A percentile compares a stretch with the other conserved stretches of the same genome.
These are phyloP conservation scores for Trichoderma orchidacearum DNA, from an alignment of 495 filamentous ascomycete genomes.

Conservation along the genomic window DNA sequence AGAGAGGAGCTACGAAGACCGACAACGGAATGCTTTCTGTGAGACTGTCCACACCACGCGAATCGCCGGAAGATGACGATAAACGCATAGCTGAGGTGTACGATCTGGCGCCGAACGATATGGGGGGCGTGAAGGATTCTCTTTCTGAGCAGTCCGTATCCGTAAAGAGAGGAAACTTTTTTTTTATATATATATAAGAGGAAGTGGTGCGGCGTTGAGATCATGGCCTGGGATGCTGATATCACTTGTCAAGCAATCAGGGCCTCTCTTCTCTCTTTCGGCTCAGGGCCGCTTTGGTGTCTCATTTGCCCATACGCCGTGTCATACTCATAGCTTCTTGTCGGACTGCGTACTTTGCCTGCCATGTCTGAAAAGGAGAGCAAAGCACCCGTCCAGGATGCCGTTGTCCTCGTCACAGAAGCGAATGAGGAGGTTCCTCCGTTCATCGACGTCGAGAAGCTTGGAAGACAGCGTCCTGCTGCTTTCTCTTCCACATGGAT, in stretches of 20 bases:
- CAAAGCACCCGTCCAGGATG: neutral
- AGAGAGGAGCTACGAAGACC: neutral
- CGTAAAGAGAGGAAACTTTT: neutral
- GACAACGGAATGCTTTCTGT: neutral
- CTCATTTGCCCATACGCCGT: neutral
- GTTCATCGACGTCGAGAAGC: conserved; percentile 38
- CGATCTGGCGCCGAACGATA: neutral
- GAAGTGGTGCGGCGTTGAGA: neutral
- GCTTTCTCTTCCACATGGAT: conserved; percentile 44
- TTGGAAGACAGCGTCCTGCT: conserved; percentile 59
- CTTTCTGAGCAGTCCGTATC: neutral
- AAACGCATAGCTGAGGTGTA: neutral
- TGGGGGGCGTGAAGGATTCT: neutral
- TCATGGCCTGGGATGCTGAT: neutral
- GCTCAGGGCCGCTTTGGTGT: too few species aligned
- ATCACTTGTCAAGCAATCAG: neutral
- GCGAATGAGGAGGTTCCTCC: neutral
- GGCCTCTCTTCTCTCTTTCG: too few species aligned
- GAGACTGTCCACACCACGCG: neutral
- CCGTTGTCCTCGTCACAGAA: neutral
- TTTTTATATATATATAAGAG: neutral
- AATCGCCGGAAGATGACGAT: neutral
- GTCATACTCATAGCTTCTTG: neutral
- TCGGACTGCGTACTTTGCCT: neutral
- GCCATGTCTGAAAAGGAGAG: neutral